Evolutionary conservation across 768 basidiomycete species (phyloP).

Genomic region (Kwoniella sp.): DNA sequence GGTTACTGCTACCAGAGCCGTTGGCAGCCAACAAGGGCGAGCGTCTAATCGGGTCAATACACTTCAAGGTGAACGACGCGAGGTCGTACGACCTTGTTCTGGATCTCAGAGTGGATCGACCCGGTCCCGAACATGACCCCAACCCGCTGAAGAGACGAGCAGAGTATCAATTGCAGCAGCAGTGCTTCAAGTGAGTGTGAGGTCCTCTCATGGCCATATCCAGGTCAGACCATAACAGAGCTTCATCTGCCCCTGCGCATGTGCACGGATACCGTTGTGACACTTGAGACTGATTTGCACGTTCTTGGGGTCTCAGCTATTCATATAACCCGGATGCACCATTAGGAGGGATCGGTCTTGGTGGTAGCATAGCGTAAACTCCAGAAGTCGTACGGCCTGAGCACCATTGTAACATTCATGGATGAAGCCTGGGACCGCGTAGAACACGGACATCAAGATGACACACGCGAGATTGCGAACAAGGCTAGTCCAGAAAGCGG

Average conservation of each 20-base stretch:
- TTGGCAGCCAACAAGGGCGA: conserved; percentile 54
- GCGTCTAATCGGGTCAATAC: conserved; percentile 42
- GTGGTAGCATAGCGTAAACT: background rate
- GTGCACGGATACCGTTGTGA: background rate
- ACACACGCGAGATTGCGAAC: too few species aligned
- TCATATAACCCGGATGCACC: conserved; percentile 46
- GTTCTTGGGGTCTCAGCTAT: conserved; percentile 21
- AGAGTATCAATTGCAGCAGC: conserved; percentile 48
- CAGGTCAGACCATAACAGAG: too few species aligned
- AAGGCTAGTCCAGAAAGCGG: too few species aligned
- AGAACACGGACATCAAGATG: too few species aligned
- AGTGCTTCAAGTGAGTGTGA: conserved; percentile 52
- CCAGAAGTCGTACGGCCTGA: too few species aligned
- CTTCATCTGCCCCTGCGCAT: too few species aligned
- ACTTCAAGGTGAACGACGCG: conserved; percentile 49
- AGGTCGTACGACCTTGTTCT: conserved; percentile 53
- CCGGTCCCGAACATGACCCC: conserved; percentile 33
- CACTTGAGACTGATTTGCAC: background rate
- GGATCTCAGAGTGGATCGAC: conserved; percentile 45
- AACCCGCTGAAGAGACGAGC: conserved; percentile 40
- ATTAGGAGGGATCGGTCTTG: background rate
- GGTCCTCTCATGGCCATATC: background rate
- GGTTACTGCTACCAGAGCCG: conserved; percentile 52
- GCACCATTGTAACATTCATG: too few species aligned
- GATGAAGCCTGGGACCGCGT: too few species aligned